These are phyloP conservation scores for Monilinia fructicola DNA, from an alignment of 2,329 filamentous ascomycete species.

Conservation along the genomic window DNA sequence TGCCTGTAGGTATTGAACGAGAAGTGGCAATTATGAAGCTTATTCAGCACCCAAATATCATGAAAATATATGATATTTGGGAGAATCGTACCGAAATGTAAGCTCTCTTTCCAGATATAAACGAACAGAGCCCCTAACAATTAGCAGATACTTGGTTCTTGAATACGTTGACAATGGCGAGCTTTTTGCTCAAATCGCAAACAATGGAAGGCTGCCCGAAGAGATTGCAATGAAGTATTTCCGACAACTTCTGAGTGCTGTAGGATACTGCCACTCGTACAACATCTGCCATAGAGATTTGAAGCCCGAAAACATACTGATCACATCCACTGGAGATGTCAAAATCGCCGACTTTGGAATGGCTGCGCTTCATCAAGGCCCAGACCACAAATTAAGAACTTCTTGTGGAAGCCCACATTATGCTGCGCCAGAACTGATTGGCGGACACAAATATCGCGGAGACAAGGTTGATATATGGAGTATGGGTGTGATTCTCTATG, in stretches of 20 bases:
- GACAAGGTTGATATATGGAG: constrained; percentile 94
- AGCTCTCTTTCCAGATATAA: constrained; percentile 41
- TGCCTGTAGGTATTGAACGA: constrained; percentile 86
- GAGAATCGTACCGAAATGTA: constrained; percentile 94
- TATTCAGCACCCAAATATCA: constrained; percentile 91
- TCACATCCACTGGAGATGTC: constrained; percentile 72
- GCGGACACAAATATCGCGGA: constrained; percentile 74
- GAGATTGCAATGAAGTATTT: constrained; percentile 81
- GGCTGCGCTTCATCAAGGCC: constrained; percentile 84
- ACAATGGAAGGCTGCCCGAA: constrained; percentile 71
- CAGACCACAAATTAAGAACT: constrained; percentile 75
- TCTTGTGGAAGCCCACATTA: constrained; percentile 97
- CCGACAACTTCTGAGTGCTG: constrained; percentile 86
- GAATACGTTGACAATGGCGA: constrained; percentile 79
- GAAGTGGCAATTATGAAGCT: constrained; percentile 98
- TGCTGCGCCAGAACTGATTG: constrained; percentile 87
- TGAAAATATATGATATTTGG: constrained; percentile 95
- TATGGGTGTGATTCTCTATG: constrained; percentile 84
- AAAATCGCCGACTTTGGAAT: constrained; percentile 98
- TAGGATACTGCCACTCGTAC: constrained; percentile 90
- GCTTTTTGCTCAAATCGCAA: constrained; percentile 78
- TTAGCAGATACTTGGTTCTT: constrained; percentile 82
- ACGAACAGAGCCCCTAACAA: constrained; percentile 32
- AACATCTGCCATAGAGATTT: constrained; percentile 95
- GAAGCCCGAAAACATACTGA: constrained; percentile 94